Evolutionary conservation across 805 yeast genomes (phyloP), one percentile per base, ranked within the genome.

Genomic region (Blastobotrys attinorum): DNA sequence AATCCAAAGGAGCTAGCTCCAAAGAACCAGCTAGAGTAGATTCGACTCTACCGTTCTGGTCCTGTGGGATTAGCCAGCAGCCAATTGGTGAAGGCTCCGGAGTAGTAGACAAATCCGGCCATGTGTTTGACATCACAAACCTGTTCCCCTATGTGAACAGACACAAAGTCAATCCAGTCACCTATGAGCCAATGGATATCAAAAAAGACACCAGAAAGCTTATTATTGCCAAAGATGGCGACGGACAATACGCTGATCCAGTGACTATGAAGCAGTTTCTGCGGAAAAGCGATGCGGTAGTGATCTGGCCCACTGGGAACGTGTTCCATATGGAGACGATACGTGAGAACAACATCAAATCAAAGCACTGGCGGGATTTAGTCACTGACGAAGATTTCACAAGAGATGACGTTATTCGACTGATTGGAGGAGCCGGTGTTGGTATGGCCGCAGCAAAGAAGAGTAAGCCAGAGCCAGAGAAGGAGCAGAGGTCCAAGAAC

Each of bases 251-350:
- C 29, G 53, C 59, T 31, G 66, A 62, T 47, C 66, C 66, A 3
- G 63, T 63, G 17, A 59, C 60, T 17, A 51, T 53, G 48, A 58
- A 62, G 45, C 58, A 54, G 22, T 52, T 62, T 27, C 54, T 51
- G 22, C 44, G 51, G 8, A 43, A 41, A 22, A 50, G 57, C 15
- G 47, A 48, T 22, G 59, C 61, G 5, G 64, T 62, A 18, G 51
- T 51, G 3, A 49, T 63, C 15, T 33, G 43, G 34, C 39, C 59
- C 2, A 55, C 58, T 13, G 66, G 65, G 10, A 47, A 56, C 13
- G 66, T 63, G 10, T 62, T 55, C 45, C 34, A 57, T 27, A 51
- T 51, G 39, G 59, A 50, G 8, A 62, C 66, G 4, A 46, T 62
- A 7, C 48, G 49, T 23, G 55, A 54, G 37, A 44, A 57, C 32